A percentile compares a stretch with the other conserved stretches of the same genome.
These are phyloP conservation scores for Ustilago trichophora DNA, from an alignment of 1,284 basidiomycete species.

Conservation along the genomic window DNA sequence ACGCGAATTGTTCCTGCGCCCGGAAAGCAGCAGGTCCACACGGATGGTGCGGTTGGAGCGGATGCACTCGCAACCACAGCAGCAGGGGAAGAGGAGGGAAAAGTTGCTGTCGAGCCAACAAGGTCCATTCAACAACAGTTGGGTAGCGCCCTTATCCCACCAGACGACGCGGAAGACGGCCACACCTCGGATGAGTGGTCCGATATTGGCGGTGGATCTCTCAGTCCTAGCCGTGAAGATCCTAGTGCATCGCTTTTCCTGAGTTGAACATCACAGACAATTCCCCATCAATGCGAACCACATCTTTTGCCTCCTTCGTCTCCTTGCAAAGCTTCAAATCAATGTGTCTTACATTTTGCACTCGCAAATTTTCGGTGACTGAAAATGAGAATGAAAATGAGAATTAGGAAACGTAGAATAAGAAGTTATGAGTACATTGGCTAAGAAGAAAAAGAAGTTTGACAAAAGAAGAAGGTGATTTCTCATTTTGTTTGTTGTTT, in stretches of 20 bases:
- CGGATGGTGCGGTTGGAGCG: not conserved
- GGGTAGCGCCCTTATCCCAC: not conserved
- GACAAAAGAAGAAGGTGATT: no score
- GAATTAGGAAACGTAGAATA: no score
- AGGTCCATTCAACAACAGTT: not conserved
- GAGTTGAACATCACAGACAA: no score
- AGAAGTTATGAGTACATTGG: no score
- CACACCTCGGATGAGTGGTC: conserved; percentile 52
- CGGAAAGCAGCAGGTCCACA: not conserved
- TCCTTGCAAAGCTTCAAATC: no score
- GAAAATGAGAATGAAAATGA: no score
- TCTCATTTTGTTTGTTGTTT: no score
- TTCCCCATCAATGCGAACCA: conserved; percentile 1
- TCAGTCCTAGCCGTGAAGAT: conserved; percentile 13
- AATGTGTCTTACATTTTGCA: no score
- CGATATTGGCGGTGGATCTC: conserved; percentile 37
- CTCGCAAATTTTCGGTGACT: no score
- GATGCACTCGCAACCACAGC: not conserved
- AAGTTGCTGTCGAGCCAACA: not conserved
- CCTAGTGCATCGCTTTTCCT: conserved; percentile 4
- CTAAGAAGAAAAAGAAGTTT: no score
- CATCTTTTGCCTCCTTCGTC: no score
- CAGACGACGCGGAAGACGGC: conserved; percentile 5
- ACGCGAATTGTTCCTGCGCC: conserved; percentile 9
- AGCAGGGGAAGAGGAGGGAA: not conserved